phyloP scores from a whole-genome alignment of 495 filamentous ascomycete genomes.

The Tuber umbilicatum region DNA sequence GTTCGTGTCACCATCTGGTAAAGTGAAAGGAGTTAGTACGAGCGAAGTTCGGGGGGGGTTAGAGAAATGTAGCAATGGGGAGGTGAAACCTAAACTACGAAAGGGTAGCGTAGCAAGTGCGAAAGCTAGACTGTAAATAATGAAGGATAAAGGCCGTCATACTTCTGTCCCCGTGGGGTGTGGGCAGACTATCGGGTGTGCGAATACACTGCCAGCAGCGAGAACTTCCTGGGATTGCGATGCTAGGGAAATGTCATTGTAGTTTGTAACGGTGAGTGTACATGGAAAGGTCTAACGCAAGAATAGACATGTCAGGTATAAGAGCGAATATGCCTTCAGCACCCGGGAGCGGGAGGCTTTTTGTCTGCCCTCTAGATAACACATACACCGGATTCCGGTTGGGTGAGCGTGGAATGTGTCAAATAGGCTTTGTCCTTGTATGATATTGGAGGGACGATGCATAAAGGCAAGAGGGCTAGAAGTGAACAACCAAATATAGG shows the following conservation, averaged over 20 bases:
- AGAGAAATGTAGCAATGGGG: background rate
- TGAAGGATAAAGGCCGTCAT: slow-evolving; percentile 48
- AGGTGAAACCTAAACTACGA: slow-evolving; percentile 44
- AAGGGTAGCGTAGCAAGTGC: slow-evolving; percentile 50
- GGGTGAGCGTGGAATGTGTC: slow-evolving; percentile 45
- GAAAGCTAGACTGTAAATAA: slow-evolving; percentile 49
- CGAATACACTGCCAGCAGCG: slow-evolving; percentile 48
- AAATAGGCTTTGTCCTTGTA: slow-evolving; percentile 40
- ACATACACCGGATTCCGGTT: slow-evolving; percentile 47
- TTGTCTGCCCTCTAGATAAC: slow-evolving; percentile 43
- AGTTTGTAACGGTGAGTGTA: slow-evolving; percentile 51
- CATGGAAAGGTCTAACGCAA: slow-evolving; percentile 53
- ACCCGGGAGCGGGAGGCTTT: slow-evolving; percentile 42
- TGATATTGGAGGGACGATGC: slow-evolving; percentile 46
- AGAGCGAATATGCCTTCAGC: slow-evolving; percentile 50
- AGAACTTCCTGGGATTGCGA: slow-evolving; percentile 48
- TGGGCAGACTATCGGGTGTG: slow-evolving; percentile 49
- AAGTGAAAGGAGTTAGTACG: background rate
- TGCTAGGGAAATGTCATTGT: slow-evolving; percentile 47
- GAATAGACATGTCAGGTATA: slow-evolving; percentile 50
- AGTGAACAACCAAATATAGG: slow-evolving; percentile 50
- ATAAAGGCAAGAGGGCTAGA: slow-evolving; percentile 47
- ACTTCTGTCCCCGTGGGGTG: slow-evolving; percentile 48
- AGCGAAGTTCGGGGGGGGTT: background rate
- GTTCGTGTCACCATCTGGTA: slow-evolving; percentile 47